Evolutionary conservation across 2,329 filamentous ascomycete species (phyloP).

Genomic region (Fusarium bactridioides): DNA sequence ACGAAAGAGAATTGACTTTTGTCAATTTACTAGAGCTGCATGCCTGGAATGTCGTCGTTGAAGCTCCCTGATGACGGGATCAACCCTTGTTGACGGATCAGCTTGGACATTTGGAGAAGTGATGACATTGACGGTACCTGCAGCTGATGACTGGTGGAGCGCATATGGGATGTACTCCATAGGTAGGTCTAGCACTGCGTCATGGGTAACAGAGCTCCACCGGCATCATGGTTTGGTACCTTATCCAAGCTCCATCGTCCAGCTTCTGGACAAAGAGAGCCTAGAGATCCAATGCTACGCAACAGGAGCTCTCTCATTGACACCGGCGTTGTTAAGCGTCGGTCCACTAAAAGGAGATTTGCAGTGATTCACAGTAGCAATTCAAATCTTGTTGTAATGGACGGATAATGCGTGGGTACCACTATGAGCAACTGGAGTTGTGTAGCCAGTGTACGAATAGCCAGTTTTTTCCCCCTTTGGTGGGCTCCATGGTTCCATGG

Average conservation of each 20-base stretch:
- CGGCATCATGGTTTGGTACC: constrained; percentile 21
- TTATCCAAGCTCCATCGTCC: constrained; percentile 31
- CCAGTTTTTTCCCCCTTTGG: constrained; percentile 7
- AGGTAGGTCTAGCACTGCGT: constrained; percentile 30
- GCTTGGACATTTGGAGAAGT: constrained; percentile 18
- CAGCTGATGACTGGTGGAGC: neutral
- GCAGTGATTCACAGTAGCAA: neutral
- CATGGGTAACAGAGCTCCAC: constrained; percentile 37
- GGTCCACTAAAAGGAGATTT: constrained; percentile 13
- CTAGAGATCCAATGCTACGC: neutral
- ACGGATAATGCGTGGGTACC: neutral
- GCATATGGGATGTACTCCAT: constrained; percentile 5
- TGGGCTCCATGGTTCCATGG: neutral
- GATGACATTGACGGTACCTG: constrained; percentile 32
- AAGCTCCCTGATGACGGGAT: constrained; percentile 30
- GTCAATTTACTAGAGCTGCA: neutral
- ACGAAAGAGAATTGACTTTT: neutral
- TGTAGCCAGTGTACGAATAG: neutral
- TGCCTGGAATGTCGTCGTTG: constrained; percentile 30
- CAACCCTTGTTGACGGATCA: constrained; percentile 22
- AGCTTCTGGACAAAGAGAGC: constrained; percentile 10
- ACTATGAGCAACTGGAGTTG: neutral
- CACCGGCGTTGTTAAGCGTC: constrained; percentile 14
- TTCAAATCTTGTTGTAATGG: neutral
- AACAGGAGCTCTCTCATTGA: constrained; percentile 4